These are phyloP conservation scores for Fusarium napiforme DNA, from an alignment of 2,329 filamentous ascomycete species.

Conservation along the genomic window DNA sequence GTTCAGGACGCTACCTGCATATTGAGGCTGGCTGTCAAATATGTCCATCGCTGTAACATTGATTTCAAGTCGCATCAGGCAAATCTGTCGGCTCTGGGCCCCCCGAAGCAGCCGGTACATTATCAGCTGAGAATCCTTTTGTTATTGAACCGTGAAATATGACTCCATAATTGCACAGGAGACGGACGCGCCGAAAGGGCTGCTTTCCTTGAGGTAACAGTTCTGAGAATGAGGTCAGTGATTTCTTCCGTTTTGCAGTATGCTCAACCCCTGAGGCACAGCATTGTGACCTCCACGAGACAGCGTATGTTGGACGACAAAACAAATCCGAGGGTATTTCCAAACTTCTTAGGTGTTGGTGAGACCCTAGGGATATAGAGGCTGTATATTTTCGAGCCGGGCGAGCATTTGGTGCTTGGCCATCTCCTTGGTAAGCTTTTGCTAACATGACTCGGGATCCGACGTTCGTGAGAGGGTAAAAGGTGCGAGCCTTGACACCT, in stretches of 20 bases:
- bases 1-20: slow-evolving; percentile 37
- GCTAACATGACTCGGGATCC: slow-evolving; percentile 5
- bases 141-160: background rate
- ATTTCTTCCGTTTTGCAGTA: background rate
- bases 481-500: slow-evolving; percentile 3
- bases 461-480: background rate
- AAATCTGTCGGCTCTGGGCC: slow-evolving; percentile 1
- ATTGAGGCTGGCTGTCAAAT: slow-evolving; percentile 26
- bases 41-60: slow-evolving; percentile 24
- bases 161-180: background rate
- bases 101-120: slow-evolving; percentile 27
- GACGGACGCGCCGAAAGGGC: background rate
- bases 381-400: background rate
- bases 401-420: background rate
- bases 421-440: background rate
- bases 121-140: background rate
- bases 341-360: background rate
- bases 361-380: background rate
- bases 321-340: background rate
- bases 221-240: background rate
- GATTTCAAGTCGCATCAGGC: slow-evolving; percentile 11
- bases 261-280: background rate
- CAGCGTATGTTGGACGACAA: background rate
- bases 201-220: background rate
- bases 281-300: background rate